phyloP scores from a whole-genome alignment of 805 yeast genomes.

The Isabelozyma rhagii region DNA sequence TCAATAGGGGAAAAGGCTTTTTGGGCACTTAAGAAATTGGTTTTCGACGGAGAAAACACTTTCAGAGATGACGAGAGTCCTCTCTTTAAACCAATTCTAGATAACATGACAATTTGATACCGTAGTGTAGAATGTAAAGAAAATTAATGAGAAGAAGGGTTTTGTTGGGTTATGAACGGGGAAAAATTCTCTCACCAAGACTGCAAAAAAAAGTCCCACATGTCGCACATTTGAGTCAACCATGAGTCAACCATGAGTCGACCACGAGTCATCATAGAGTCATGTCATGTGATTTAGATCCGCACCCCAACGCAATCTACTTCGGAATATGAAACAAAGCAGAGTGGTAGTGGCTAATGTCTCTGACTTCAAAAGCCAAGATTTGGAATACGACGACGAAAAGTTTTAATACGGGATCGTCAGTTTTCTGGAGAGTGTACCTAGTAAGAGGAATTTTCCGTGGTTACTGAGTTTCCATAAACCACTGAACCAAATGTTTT shows the following conservation, averaged over 20 bases:
- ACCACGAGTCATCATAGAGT: background rate
- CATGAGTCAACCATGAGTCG: background rate
- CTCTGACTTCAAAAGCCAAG: no score
- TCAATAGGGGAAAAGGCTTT: conserved; percentile 8
- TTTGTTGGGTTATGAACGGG: background rate
- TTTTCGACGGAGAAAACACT: background rate
- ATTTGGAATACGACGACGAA: no score
- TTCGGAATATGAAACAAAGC: no score
- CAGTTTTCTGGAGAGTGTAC: no score
- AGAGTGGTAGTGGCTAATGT: no score
- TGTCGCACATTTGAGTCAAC: background rate
- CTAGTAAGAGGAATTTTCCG: no score
- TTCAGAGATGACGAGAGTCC: background rate
- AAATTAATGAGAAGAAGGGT: background rate
- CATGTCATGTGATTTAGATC: no score
- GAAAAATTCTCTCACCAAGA: background rate
- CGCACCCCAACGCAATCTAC: no score
- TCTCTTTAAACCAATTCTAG: background rate
- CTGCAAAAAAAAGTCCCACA: background rate
- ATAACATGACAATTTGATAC: background rate
- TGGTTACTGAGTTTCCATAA: no score
- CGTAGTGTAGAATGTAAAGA: no score
- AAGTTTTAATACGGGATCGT: no score
- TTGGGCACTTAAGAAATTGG: background rate
- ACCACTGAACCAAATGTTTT: no score